These are phyloP conservation scores for Cladophialophora chaetospira DNA, from an alignment of 2,329 filamentous ascomycete species.

Conservation along the genomic window DNA sequence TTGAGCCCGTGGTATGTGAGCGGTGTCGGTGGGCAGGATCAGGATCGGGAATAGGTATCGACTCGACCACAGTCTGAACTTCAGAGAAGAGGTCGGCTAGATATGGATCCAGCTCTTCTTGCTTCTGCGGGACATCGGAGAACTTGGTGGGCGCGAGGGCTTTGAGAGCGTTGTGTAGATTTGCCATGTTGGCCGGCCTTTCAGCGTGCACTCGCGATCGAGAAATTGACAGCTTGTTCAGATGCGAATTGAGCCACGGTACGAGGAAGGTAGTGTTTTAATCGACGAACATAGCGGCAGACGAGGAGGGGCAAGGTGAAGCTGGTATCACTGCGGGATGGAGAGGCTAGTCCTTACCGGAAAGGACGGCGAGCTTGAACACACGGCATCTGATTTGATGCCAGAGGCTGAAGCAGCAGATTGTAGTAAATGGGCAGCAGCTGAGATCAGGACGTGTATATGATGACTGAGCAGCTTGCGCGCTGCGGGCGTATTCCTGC, in stretches of 20 bases:
- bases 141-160: conserved; percentile 60
- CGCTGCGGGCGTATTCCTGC: background rate
- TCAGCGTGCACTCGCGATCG: background rate
- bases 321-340: background rate
- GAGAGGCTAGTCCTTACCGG: background rate
- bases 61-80: conserved; percentile 72
- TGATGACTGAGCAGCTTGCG: conserved; percentile 25
- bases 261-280: background rate
- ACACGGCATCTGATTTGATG: conserved; percentile 9
- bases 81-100: conserved; percentile 64
- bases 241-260: too few species aligned
- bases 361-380: conserved; percentile 8
- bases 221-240: background rate
- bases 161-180: conserved; percentile 61
- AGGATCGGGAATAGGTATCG: conserved; percentile 63
- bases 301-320: background rate
- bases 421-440: background rate
- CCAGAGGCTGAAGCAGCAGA: background rate
- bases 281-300: conserved; percentile 6
- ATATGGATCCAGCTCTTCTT: conserved; percentile 56
- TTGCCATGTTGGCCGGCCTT: conserved; percentile 48
- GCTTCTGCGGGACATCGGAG: conserved; percentile 49
- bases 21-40: conserved; percentile 56
- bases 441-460: conserved; percentile 15
- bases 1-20: conserved; percentile 57